phyloP scores from a whole-genome alignment of 1,284 basidiomycete genomes.

The Ustanciosporium gigantosporum region DNA sequence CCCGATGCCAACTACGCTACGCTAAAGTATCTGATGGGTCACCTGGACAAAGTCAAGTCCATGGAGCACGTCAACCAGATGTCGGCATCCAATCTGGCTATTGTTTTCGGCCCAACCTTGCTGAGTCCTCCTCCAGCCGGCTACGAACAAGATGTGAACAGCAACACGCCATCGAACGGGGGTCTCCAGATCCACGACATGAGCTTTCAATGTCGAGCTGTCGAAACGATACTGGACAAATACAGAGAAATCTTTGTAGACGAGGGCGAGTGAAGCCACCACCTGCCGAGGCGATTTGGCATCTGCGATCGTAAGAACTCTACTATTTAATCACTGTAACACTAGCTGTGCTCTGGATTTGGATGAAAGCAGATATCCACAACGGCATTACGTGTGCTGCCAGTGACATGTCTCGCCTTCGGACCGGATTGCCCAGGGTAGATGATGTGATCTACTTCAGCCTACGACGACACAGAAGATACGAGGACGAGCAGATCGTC shows the following conservation, averaged over 20 bases:
- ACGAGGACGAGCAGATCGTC: conserved; percentile 16
- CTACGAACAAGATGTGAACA: conserved; percentile 1
- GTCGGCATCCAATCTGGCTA: conserved; percentile 88
- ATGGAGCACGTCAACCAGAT: conserved; percentile 75
- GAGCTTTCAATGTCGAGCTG: conserved; percentile 55
- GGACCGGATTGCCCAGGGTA: no score
- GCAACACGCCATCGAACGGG: background rate
- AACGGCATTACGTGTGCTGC: no score
- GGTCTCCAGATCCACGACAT: conserved; percentile 54
- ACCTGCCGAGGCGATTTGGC: no score
- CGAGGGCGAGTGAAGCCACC: conserved; percentile 42
- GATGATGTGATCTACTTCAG: no score
- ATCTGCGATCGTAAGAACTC: no score
- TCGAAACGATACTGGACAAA: conserved; percentile 59
- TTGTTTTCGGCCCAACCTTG: conserved; percentile 95
- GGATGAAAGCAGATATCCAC: no score
- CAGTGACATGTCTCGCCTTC: no score
- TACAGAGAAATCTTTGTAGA: conserved; percentile 58
- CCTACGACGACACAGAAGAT: no score
- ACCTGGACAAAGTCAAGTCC: conserved; percentile 69
- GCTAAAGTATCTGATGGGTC: conserved; percentile 91
- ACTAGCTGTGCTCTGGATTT: no score
- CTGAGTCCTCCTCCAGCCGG: conserved; percentile 43
- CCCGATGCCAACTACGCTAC: conserved; percentile 98
- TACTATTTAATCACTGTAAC: no score